Conservation (phyloP, 305 asterid genomes). For the Solanum hybrid region DNA sequence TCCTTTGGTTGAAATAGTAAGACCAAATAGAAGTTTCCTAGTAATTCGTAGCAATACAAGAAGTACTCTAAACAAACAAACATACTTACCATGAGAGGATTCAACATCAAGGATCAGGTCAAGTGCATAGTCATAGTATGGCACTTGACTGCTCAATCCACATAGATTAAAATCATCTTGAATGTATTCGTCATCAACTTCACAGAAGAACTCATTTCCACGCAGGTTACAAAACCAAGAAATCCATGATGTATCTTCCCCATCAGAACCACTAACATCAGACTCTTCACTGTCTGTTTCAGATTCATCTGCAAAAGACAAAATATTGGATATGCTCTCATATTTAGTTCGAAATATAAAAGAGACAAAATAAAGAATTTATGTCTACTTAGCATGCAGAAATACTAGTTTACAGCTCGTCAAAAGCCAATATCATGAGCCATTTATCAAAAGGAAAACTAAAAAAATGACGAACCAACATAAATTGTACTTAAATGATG, state of each 20-base stretch:
- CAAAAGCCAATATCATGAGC: not conserved
- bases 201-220: conserved; percentile 94
- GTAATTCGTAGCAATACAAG: not conserved
- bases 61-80: not conserved
- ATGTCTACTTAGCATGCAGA: not conserved
- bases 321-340: not conserved
- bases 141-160: conserved; percentile 94
- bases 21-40: not conserved
- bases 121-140: conserved; percentile 92
- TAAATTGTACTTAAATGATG: not conserved
- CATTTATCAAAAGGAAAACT: not conserved
- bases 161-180: conserved; percentile 94
- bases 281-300: conserved; percentile 94
- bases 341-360: not conserved
- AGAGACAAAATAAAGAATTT: not conserved
- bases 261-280: conserved; percentile 93
- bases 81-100: conserved; percentile 80
- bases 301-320: conserved; percentile 68
- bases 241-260: conserved; percentile 97
- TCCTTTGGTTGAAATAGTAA: not conserved
- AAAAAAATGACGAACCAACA: not conserved
- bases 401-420: not conserved
- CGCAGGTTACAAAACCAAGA: conserved; percentile 98
- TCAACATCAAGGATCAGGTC: conserved; percentile 91
- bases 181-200: conserved; percentile 93